A percentile compares a stretch with the other conserved stretches of the same genome.
These are phyloP conservation scores for Pseudogymnoascus sp. DNA, from an alignment of 2,329 filamentous ascomycete genomes.

Conservation along the genomic window DNA sequence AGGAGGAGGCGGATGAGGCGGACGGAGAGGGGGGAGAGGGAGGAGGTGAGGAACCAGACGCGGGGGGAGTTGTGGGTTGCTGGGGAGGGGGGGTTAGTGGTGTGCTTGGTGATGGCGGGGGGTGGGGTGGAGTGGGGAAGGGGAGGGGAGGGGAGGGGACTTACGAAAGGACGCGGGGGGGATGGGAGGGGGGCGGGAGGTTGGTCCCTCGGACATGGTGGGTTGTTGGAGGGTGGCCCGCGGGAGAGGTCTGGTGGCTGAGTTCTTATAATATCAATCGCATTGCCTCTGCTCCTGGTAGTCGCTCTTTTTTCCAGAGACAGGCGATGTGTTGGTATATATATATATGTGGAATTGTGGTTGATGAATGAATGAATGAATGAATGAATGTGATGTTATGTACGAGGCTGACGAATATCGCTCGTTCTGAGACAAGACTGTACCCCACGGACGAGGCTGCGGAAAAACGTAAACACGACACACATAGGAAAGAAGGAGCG, in stretches of 20 bases:
- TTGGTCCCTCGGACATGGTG: background rate
- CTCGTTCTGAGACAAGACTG: background rate
- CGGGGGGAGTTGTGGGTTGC: constrained; percentile 65
- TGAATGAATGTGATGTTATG: no score
- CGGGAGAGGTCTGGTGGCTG: background rate
- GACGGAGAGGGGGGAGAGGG: constrained; percentile 75
- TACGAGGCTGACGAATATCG: background rate
- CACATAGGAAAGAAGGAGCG: background rate
- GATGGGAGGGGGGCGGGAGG: constrained; percentile 12
- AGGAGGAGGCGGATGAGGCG: constrained; percentile 74
- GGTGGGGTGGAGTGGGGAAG: background rate
- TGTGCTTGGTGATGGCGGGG: background rate
- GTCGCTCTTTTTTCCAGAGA: background rate
- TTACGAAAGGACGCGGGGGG: constrained; percentile 25
- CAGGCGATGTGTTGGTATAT: background rate
- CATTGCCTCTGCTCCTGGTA: background rate
- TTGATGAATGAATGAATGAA: background rate
- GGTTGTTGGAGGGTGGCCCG: background rate
- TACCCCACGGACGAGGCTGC: background rate
- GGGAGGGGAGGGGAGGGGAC: background rate
- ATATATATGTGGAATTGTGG: background rate
- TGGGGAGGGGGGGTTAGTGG: constrained; percentile 15
- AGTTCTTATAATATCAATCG: background rate
- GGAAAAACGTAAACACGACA: background rate
- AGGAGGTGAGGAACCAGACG: constrained; percentile 87